phyloP scores from a whole-genome alignment of 305 asterid genomes.

The Petunia hybrid region DNA sequence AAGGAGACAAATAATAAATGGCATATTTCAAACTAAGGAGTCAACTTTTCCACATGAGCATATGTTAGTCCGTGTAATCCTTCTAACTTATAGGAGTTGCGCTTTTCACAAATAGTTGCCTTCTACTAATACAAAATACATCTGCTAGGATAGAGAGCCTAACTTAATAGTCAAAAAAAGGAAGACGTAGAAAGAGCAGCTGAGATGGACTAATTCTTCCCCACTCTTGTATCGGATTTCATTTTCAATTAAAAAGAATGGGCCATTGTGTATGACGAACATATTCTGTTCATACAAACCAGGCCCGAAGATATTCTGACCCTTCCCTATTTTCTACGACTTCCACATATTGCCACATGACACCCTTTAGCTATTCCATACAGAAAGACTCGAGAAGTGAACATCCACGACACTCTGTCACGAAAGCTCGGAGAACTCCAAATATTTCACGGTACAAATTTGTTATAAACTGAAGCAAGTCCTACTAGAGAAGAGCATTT shows the following conservation, averaged over 20 bases:
- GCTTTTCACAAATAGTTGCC: neutral
- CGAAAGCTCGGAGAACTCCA: neutral
- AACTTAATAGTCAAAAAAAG: neutral
- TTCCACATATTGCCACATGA: neutral
- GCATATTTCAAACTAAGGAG: no score
- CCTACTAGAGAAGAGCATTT: neutral
- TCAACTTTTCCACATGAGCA: no score
- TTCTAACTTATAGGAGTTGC: no score
- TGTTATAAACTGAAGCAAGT: neutral
- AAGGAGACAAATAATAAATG: no score
- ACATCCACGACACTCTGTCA: neutral
- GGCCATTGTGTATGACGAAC: neutral
- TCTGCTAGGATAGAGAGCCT: neutral
- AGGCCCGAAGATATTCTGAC: neutral
- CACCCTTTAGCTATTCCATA: neutral
- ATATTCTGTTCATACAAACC: neutral
- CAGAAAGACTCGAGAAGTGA: conserved; percentile 1
- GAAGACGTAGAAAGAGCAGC: neutral
- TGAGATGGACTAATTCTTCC: neutral
- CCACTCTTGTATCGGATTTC: neutral
- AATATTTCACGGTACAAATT: neutral
- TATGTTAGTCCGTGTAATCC: no score
- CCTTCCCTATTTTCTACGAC: neutral
- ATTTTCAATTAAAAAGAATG: neutral
- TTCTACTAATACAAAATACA: neutral